A percentile compares a stretch with the other conserved stretches of the same genome.
Conservation (phyloP, 2,329 filamentous ascomycete species). For the Pyricularia sp. region DNA sequence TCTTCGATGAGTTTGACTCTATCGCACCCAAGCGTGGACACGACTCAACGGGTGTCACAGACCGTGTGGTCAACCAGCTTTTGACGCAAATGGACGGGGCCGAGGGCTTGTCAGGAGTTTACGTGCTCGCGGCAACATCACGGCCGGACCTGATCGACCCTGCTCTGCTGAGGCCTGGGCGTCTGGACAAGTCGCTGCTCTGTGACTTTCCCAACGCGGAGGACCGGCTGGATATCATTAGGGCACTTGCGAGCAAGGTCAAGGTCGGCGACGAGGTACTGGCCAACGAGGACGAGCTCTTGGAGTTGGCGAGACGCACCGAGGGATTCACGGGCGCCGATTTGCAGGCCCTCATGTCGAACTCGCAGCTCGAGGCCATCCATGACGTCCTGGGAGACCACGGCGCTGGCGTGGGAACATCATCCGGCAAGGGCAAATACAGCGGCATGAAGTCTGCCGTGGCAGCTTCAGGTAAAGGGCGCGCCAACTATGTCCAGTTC, state of each 20-base stretch:
- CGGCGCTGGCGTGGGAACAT: constrained; percentile 13
- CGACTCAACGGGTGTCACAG: constrained; percentile 96
- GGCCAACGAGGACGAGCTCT: constrained; percentile 43
- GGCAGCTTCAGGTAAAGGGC: constrained; percentile 8
- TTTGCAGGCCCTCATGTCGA: constrained; percentile 88
- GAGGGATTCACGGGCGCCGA: constrained; percentile 92
- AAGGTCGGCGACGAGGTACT: constrained; percentile 60
- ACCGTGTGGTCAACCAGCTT: constrained; percentile 95
- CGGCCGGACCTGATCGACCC: constrained; percentile 94
- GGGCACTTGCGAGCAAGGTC: constrained; percentile 73
- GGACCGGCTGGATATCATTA: constrained; percentile 82
- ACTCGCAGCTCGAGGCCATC: constrained; percentile 93
- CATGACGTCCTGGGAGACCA: constrained; percentile 76
- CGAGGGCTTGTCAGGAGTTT: constrained; percentile 88
- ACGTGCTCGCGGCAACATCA: constrained; percentile 89
- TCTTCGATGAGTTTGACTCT: constrained; percentile 98
- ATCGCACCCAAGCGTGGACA: constrained; percentile 96
- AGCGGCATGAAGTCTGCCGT: constrained; percentile 21
- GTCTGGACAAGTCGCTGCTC: constrained; percentile 84
- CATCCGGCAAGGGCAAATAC: background rate
- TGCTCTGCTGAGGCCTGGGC: constrained; percentile 80
- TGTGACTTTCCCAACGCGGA: constrained; percentile 77
- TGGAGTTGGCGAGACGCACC: constrained; percentile 69
- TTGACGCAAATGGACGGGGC: constrained; percentile 98
- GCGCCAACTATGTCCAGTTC: constrained; percentile 68